Evolutionary conservation across 179 eudicot species (phyloP).

Genomic region (Drosera spatulata): DNA sequence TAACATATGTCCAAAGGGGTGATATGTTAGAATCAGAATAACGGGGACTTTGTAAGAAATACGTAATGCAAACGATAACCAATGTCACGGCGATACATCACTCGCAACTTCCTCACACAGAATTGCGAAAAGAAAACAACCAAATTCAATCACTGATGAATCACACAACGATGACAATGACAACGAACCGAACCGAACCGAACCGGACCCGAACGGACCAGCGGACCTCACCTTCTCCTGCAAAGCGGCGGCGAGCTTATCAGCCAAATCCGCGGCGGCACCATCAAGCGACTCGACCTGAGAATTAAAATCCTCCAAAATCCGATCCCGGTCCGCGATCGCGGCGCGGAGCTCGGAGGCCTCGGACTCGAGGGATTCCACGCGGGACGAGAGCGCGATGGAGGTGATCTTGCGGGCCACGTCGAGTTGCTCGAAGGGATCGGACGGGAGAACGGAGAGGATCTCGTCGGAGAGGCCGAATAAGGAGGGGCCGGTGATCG

Average conservation of each 20-base stretch:
- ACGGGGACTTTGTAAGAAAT: no score
- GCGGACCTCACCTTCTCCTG: conserved; percentile 34
- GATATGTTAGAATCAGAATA: no score
- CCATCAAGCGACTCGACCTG: conserved; percentile 57
- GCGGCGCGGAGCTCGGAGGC: conserved; percentile 33
- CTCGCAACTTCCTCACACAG: no score
- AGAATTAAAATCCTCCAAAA: conserved; percentile 42
- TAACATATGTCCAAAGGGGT: no score
- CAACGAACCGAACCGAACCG: neutral
- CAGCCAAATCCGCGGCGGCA: conserved; percentile 34
- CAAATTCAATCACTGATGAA: no score
- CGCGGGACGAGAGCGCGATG: conserved; percentile 87
- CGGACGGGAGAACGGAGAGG: conserved; percentile 50
- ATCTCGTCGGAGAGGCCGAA: conserved; percentile 74
- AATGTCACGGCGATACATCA: no score
- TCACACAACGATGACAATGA: neutral
- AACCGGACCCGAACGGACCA: neutral
- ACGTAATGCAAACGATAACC: no score
- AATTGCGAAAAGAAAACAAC: no score
- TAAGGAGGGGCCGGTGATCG: no score
- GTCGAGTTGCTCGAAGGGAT: conserved; percentile 87
- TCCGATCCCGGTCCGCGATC: conserved; percentile 40
- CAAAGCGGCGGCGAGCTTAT: conserved; percentile 36
- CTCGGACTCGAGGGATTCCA: conserved; percentile 76
- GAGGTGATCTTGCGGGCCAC: conserved; percentile 95